Conservation (phyloP, 495 filamentous ascomycete genomes). For the Cercophora sp. region DNA sequence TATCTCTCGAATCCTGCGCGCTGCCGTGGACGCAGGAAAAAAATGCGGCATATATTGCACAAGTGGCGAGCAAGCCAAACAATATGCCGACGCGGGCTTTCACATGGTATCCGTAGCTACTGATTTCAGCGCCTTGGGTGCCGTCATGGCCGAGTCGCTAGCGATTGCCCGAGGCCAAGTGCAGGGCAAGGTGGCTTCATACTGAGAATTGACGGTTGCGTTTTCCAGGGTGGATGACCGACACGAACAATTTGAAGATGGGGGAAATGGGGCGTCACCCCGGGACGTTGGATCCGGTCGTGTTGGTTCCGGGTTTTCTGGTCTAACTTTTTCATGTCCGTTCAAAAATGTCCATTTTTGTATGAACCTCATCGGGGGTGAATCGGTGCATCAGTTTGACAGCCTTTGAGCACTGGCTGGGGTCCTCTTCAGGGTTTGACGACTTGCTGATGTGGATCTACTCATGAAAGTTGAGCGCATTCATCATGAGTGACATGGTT, state of each 20-base stretch:
- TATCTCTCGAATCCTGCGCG: slow-evolving; percentile 59
- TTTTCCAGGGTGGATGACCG: no score
- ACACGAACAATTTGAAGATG: no score
- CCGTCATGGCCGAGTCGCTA: slow-evolving; percentile 40
- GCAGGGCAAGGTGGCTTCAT: slow-evolving; percentile 29
- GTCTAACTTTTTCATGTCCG: slow-evolving; percentile 21
- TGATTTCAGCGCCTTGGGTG: slow-evolving; percentile 54
- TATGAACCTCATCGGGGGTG: slow-evolving; percentile 62
- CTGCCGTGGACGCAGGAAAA: slow-evolving; percentile 64
- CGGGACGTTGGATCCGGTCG: no score
- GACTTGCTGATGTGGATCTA: slow-evolving; percentile 65
- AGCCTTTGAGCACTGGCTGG: slow-evolving; percentile 53
- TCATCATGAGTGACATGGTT: background rate
- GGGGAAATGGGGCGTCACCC: no score
- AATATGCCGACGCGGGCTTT: slow-evolving; percentile 65
- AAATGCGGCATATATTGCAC: slow-evolving; percentile 76
- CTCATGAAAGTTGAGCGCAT: slow-evolving; percentile 23
- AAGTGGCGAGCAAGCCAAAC: slow-evolving; percentile 57
- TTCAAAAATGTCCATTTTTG: slow-evolving; percentile 65
- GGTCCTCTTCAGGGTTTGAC: slow-evolving; percentile 35
- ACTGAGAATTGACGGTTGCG: slow-evolving; percentile 25
- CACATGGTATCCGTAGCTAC: slow-evolving; percentile 69
- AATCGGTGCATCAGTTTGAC: slow-evolving; percentile 84
- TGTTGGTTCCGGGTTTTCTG: no score
- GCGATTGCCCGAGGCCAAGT: slow-evolving; percentile 43